phyloP scores from a whole-genome alignment of 441 rosid species.

The Populus hybrid region DNA sequence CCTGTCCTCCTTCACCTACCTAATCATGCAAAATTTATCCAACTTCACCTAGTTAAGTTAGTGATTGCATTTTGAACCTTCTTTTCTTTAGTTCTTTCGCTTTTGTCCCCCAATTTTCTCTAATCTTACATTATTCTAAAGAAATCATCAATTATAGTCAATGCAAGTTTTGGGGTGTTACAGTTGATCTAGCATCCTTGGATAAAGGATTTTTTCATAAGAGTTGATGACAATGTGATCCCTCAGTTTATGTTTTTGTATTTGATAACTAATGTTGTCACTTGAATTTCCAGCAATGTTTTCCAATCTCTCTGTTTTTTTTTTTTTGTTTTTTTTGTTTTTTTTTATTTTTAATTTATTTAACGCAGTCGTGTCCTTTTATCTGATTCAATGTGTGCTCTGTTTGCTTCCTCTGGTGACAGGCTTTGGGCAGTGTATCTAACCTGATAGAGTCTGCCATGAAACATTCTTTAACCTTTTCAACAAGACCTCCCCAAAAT shows the following conservation, averaged over 20 bases:
- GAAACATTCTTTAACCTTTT: constrained; percentile 53
- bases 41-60: too few species aligned
- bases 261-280: background rate
- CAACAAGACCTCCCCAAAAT: constrained; percentile 79
- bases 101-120: too few species aligned
- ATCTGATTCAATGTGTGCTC: background rate
- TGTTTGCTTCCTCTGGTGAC: constrained; percentile 22
- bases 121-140: too few species aligned
- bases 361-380: background rate
- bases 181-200: background rate
- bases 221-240: background rate
- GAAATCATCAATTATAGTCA: too few species aligned
- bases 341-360: too few species aligned
- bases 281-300: background rate
- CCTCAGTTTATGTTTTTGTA: background rate
- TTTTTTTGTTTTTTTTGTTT: too few species aligned
- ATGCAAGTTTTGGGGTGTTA: too few species aligned
- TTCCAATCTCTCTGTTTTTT: too few species aligned
- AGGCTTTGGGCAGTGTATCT: constrained; percentile 48
- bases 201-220: background rate
- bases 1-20: too few species aligned
- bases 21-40: too few species aligned
- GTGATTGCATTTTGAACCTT: too few species aligned
- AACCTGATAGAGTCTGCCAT: constrained; percentile 49
- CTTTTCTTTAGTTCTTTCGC: too few species aligned